A percentile compares a stretch with the other conserved stretches of the same genome.
Conservation (phyloP, 228 moss, liverwort and hornwort genomes). For the Sphagnum fallax region DNA sequence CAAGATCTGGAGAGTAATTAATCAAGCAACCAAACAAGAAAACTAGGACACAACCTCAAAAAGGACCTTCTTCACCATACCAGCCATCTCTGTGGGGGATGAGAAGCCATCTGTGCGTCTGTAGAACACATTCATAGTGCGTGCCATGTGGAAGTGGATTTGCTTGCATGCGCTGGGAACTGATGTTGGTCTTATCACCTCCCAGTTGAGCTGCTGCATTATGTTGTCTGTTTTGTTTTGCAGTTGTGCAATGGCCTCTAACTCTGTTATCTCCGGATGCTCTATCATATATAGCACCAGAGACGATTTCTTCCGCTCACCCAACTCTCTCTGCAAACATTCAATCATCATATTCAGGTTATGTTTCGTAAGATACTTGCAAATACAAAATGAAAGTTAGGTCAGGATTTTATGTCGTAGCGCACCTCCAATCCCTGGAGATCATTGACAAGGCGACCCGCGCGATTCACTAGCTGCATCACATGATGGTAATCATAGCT, state of each 20-base stretch:
- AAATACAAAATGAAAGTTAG: background rate
- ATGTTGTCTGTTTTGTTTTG: slow-evolving; percentile 23
- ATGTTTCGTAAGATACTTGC: too few relatives aligned
- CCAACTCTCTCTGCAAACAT: slow-evolving; percentile 6
- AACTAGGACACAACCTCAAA: slow-evolving; percentile 27
- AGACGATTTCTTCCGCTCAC: slow-evolving; percentile 32
- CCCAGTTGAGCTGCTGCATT: slow-evolving; percentile 45
- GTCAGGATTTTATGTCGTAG: background rate
- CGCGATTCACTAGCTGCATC: slow-evolving; percentile 34
- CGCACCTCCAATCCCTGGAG: slow-evolving; percentile 47
- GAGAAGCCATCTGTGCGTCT: slow-evolving; percentile 28
- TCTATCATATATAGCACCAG: slow-evolving; percentile 45
- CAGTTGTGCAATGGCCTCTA: slow-evolving; percentile 23
- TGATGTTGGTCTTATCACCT: slow-evolving; percentile 33
- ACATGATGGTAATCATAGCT: slow-evolving; percentile 30
- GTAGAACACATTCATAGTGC: slow-evolving; percentile 27
- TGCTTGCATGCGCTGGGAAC: slow-evolving; percentile 41
- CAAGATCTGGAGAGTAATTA: too few relatives aligned
- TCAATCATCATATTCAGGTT: background rate
- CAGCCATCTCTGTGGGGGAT: slow-evolving; percentile 34
- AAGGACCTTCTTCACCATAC: slow-evolving; percentile 30
- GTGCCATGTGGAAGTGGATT: slow-evolving; percentile 51
- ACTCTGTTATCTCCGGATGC: slow-evolving; percentile 23
- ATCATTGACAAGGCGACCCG: slow-evolving; percentile 57
- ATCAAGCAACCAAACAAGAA: too few relatives aligned